Percentiles rank a stretch among this genome's conserved stretches.
These are phyloP conservation scores for Lactifluus pinguis DNA, from an alignment of 768 basidiomycete genomes.

Conservation along the genomic window DNA sequence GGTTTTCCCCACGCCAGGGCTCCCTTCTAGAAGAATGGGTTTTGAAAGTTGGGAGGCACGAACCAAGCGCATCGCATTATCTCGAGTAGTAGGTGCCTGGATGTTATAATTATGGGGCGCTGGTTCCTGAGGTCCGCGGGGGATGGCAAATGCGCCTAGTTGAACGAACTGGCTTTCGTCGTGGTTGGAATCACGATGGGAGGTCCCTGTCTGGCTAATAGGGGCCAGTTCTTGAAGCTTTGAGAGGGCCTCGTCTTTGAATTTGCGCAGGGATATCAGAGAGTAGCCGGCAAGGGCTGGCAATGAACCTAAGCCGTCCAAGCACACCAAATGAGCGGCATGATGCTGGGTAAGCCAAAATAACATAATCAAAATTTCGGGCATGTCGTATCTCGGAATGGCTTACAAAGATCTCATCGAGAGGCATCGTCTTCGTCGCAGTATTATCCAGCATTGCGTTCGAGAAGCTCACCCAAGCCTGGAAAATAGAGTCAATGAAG, in stretches of 20 bases:
- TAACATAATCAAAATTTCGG: slow-evolving; percentile 5
- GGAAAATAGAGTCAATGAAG: background rate
- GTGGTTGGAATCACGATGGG: slow-evolving; percentile 22
- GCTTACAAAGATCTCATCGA: slow-evolving; percentile 61
- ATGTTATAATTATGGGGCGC: slow-evolving; percentile 57
- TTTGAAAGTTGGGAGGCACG: slow-evolving; percentile 85
- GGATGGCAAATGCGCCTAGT: slow-evolving; percentile 69
- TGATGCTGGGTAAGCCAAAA: slow-evolving; percentile 52
- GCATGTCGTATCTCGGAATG: background rate
- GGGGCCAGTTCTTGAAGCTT: slow-evolving; percentile 54
- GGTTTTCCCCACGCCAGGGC: slow-evolving; percentile 97
- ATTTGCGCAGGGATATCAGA: slow-evolving; percentile 41
- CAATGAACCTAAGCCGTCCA: slow-evolving; percentile 81
- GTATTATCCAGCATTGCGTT: slow-evolving; percentile 44
- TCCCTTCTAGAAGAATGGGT: slow-evolving; percentile 92
- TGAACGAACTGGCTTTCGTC: slow-evolving; percentile 35
- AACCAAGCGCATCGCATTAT: slow-evolving; percentile 81
- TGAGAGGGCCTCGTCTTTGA: slow-evolving; percentile 48
- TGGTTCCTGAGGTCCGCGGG: slow-evolving; percentile 41
- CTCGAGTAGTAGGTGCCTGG: slow-evolving; percentile 77
- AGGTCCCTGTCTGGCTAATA: slow-evolving; percentile 24
- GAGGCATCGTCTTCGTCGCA: slow-evolving; percentile 28
- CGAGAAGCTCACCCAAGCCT: slow-evolving; percentile 93
- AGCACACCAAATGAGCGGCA: slow-evolving; percentile 84
- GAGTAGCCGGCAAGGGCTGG: slow-evolving; percentile 66